Percentiles rank a stretch among this genome's conserved stretches.
These are phyloP conservation scores for Medicago arabica DNA, from an alignment of 306 rosid species.

Conservation along the genomic window DNA sequence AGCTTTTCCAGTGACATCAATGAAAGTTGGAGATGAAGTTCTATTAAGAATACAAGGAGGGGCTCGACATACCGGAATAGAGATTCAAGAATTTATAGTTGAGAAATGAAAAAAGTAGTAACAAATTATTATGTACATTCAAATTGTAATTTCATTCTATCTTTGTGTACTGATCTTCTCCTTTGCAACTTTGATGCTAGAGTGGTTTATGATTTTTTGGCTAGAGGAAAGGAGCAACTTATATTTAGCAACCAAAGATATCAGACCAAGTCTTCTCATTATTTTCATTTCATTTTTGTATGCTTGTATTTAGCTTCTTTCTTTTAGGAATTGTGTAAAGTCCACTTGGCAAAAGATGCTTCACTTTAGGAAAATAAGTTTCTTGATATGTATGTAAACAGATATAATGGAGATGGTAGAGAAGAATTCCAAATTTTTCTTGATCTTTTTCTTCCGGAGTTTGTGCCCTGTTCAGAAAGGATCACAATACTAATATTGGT, in stretches of 20 bases:
- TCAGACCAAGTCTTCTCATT: neutral
- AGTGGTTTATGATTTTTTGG: neutral
- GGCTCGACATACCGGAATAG: constrained; percentile 92
- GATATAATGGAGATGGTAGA: neutral
- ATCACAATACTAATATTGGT: neutral
- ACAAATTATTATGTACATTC: neutral
- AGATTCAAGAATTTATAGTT: constrained; percentile 89
- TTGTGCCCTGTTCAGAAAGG: neutral
- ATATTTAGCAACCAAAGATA: neutral
- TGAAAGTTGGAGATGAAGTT: constrained; percentile 79
- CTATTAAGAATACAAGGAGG: constrained; percentile 80
- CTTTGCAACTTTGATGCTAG: neutral
- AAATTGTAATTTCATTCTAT: neutral
- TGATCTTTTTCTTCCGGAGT: neutral
- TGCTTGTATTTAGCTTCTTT: neutral
- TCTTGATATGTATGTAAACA: neutral
- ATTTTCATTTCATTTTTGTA: neutral
- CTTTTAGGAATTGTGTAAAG: neutral
- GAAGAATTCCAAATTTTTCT: neutral
- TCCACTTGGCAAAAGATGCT: neutral
- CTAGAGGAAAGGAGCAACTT: neutral
- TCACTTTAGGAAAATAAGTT: neutral
- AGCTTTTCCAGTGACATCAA: constrained; percentile 76
- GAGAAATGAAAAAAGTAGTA: constrained; percentile 62
- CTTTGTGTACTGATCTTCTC: neutral